These are phyloP conservation scores for Bruguiera hainesii DNA, from an alignment of 441 rosid genomes.

Conservation along the genomic window DNA sequence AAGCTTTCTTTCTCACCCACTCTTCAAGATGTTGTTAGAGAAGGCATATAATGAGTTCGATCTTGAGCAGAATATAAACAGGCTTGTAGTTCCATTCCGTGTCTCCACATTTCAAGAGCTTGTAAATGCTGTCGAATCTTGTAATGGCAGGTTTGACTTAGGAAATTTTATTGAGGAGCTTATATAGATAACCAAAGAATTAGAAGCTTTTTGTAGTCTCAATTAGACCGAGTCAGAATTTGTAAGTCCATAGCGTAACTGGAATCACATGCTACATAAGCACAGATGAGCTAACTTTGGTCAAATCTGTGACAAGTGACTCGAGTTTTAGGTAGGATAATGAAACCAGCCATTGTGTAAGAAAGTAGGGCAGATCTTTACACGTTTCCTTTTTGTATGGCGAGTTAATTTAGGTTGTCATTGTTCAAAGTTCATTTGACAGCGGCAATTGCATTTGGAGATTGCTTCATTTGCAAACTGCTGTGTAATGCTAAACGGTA, in stretches of 20 bases:
- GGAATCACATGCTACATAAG: not conserved
- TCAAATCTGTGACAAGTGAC: not conserved
- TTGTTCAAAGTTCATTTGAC: too few relatives aligned
- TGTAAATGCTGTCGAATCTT: conserved; percentile 57
- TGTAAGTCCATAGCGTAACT: not conserved
- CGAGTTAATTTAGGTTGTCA: too few relatives aligned
- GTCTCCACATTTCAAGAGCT: conserved; percentile 67
- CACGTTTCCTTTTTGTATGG: too few relatives aligned
- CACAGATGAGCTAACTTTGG: conserved; percentile 8
- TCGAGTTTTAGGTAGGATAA: too few relatives aligned
- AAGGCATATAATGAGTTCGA: conserved; percentile 64
- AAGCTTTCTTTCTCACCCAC: conserved; percentile 62
- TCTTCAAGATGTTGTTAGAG: conserved; percentile 72
- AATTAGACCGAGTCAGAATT: not conserved
- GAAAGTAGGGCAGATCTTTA: too few relatives aligned
- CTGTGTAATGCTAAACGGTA: too few relatives aligned
- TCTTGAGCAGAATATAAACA: conserved; percentile 38
- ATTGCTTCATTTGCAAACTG: too few relatives aligned
- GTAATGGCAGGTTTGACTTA: conserved; percentile 62
- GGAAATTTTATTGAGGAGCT: conserved; percentile 70
- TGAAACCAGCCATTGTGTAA: too few relatives aligned
- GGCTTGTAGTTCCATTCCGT: conserved; percentile 72
- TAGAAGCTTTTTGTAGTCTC: too few relatives aligned
- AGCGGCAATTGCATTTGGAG: too few relatives aligned
- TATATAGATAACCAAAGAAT: conserved; percentile 23